Conservation (phyloP, 2,329 filamentous ascomycete genomes). For the Grosmannia penicillata region DNA sequence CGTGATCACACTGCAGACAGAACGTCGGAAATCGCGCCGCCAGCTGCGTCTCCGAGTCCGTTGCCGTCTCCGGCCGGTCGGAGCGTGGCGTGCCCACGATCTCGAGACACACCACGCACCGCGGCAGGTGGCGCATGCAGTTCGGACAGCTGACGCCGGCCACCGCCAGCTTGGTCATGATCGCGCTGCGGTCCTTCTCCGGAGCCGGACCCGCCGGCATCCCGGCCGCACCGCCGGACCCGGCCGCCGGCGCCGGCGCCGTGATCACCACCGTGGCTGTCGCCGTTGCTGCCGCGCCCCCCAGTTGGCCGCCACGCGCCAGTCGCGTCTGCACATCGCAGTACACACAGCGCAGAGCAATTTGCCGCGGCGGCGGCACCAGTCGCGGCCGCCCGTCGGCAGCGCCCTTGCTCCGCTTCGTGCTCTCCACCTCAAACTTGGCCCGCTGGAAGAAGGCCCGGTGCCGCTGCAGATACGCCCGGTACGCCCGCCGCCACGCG, state of each 20-base stretch:
- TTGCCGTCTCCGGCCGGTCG: slow-evolving; percentile 34
- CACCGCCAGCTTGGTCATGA: slow-evolving; percentile 41
- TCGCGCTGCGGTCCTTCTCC: slow-evolving; percentile 9
- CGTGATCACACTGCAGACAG: slow-evolving; percentile 53
- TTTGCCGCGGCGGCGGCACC: slow-evolving; percentile 50
- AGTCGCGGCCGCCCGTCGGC: slow-evolving; percentile 40
- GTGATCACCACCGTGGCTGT: slow-evolving; percentile 5
- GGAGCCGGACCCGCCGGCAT: neutral
- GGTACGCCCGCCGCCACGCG: slow-evolving; percentile 59
- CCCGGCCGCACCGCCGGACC: slow-evolving; percentile 7
- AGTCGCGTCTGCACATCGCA: slow-evolving; percentile 49
- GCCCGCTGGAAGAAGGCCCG: slow-evolving; percentile 60
- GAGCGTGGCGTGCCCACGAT: slow-evolving; percentile 50
- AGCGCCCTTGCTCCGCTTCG: slow-evolving; percentile 43
- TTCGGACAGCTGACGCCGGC: slow-evolving; percentile 50
- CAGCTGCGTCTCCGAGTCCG: slow-evolving; percentile 29
- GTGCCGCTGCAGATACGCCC: slow-evolving; percentile 57
- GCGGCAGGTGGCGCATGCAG: slow-evolving; percentile 51
- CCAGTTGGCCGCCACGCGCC: too few species aligned
- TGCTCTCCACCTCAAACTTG: slow-evolving; percentile 66
- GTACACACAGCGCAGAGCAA: slow-evolving; percentile 63
- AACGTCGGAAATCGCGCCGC: slow-evolving; percentile 52
- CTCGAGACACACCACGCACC: slow-evolving; percentile 54
- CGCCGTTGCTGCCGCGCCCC: slow-evolving; percentile 13
- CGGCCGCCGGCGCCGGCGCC: slow-evolving; percentile 5